These are phyloP conservation scores for Tubosaeta sp. DNA, from an alignment of 768 basidiomycete genomes.

Conservation along the genomic window DNA sequence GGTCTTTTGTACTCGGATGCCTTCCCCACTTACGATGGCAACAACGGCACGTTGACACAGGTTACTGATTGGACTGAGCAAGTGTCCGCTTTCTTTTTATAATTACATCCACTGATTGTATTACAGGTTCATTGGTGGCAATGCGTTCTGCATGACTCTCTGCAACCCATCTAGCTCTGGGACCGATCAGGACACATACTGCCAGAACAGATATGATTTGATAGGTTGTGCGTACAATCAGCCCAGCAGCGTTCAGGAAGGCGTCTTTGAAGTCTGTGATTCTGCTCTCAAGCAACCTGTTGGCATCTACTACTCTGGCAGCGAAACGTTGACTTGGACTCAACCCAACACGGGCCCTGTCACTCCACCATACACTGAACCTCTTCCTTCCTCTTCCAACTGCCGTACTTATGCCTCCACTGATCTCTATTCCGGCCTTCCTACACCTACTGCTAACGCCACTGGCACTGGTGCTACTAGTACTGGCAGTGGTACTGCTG, in stretches of 20 bases:
- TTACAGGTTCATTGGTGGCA: conserved; percentile 59
- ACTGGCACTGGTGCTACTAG: neutral
- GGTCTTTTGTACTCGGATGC: conserved; percentile 62
- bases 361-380: conserved; percentile 36
- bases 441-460: conserved; percentile 2
- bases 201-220: conserved; percentile 70
- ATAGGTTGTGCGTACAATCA: conserved; percentile 74
- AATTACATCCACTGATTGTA: neutral
- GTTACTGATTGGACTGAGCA: conserved; percentile 65
- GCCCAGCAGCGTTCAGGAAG: conserved; percentile 55
- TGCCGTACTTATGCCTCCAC: conserved; percentile 37
- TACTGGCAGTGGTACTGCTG: conserved; percentile 1
- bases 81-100: conserved; percentile 14
- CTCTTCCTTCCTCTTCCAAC: conserved; percentile 42
- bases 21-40: conserved; percentile 38
- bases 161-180: conserved; percentile 55
- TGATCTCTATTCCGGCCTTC: conserved; percentile 32
- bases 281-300: conserved; percentile 61
- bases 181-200: conserved; percentile 41
- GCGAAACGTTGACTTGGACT: conserved; percentile 39
- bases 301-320: conserved; percentile 44
- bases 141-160: conserved; percentile 63
- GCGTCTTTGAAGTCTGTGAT: conserved; percentile 61
- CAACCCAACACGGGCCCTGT: conserved; percentile 37
- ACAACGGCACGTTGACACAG: conserved; percentile 46